Base-by-base conservation (phyloP, 306 rosid species). In the Oxytropis ochrocephala region DNA sequence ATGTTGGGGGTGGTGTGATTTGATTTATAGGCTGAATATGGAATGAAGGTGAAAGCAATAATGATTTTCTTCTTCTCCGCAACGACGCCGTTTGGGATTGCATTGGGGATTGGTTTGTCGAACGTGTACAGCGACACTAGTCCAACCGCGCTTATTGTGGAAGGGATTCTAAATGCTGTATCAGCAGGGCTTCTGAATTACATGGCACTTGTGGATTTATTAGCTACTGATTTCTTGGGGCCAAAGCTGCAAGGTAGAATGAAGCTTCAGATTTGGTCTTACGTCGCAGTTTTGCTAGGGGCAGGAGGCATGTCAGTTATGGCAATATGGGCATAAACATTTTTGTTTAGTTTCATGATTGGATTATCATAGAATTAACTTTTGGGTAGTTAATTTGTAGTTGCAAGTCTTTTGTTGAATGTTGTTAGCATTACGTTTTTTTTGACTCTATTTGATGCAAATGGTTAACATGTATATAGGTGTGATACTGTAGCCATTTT, bases 41-140 rank as follows among this genome's bases (percentile, higher is more conserved):
- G 82, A 44, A 10, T 1, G 7, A 84, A 69, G 69, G 59, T 79
- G 79, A 86, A 78, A n/a, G 51, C 54, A 1, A 33, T 68, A 1
- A 64, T 90, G 91, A 56, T 79, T 5, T 80, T 88, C 67, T 90
- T 85, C 78, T 90, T 90, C 81, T 85, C 90, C 0, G 35, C 30
- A 6, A 90, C 95, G 47, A 84, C 97, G 0, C 97, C 97, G 5
- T 80, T 88, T 36, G 95, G 92, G 9, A 84, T 90, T 0, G 85
- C 71, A 0, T 30, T 90, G 6, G 96, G 95, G 32, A 82, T 88
- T 7, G 87, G 78, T 1, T 58, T 90, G 21, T 82, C 90, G 5
- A 73, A 77, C 2, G 73, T 88, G 39, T 90, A 88, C 14, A 80
- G 84, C 2, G 87, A 79, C 1, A 62, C 70, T 0, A 88, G 88